These are phyloP conservation scores for Trametes villosa DNA, from an alignment of 768 basidiomycete genomes.

Conservation along the genomic window DNA sequence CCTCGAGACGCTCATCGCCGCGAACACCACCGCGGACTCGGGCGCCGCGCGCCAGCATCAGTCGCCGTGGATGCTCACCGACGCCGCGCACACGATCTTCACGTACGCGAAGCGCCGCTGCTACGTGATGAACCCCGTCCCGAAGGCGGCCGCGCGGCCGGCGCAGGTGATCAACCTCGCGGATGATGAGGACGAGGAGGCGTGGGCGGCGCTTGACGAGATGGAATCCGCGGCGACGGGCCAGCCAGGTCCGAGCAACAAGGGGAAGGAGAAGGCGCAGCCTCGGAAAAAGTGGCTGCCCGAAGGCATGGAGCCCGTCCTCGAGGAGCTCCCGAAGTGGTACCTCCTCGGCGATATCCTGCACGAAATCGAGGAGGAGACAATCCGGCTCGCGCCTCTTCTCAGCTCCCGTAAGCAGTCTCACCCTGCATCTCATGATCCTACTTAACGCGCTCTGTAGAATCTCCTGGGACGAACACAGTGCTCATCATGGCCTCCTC, in stretches of 20 bases:
- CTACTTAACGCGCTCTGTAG: constrained; percentile 20
- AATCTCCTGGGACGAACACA: constrained; percentile 64
- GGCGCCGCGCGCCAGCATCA: constrained; percentile 68
- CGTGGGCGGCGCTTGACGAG: constrained; percentile 75
- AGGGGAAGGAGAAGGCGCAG: constrained; percentile 8
- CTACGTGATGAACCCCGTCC: constrained; percentile 53
- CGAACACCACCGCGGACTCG: constrained; percentile 52
- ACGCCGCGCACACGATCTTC: constrained; percentile 88
- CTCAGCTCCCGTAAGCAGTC: constrained; percentile 31
- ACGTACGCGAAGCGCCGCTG: constrained; percentile 80
- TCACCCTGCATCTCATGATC: constrained; percentile 1
- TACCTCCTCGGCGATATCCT: constrained; percentile 80
- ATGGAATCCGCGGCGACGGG: constrained; percentile 42
- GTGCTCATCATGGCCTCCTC: constrained; percentile 91
- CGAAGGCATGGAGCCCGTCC: constrained; percentile 76
- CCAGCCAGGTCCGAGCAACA: neutral
- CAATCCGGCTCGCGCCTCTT: constrained; percentile 59
- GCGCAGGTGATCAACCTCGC: constrained; percentile 40
- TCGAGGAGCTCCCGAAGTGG: constrained; percentile 98
- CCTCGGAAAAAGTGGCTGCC: constrained; percentile 62
- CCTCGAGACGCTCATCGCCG: constrained; percentile 82
- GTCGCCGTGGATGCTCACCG: constrained; percentile 90
- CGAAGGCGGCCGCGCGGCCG: constrained; percentile 34
- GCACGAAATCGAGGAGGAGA: constrained; percentile 89
- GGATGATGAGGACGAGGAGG: constrained; percentile 70